Evolutionary conservation across 2,329 filamentous ascomycete species (phyloP).

Genomic region (Fusarium secorum): DNA sequence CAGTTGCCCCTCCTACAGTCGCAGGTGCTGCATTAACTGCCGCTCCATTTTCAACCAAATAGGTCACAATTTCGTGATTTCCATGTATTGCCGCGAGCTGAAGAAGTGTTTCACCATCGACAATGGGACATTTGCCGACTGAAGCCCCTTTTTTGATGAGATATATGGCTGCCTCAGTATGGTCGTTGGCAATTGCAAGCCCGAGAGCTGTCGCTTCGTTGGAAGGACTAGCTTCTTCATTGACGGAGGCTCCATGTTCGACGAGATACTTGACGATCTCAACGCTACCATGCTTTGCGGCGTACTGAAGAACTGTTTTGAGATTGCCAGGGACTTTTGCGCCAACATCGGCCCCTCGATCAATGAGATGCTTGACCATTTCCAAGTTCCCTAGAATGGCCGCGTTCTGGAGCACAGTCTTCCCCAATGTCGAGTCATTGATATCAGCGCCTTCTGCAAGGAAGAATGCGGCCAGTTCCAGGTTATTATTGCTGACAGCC

Average conservation of each 20-base stretch:
- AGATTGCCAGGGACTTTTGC: not conserved
- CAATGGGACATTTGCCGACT: fast-evolving
- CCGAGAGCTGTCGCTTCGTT: fast-evolving
- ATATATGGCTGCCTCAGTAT: fast-evolving
- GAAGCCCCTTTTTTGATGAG: fast-evolving
- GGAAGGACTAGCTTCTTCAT: fast-evolving
- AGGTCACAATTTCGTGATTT: slow-evolving; percentile 13
- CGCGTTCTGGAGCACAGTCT: slow-evolving; percentile 36
- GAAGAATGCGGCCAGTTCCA: slow-evolving; percentile 39
- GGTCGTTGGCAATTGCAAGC: fast-evolving
- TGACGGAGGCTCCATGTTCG: too few species aligned
- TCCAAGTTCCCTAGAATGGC: slow-evolving; percentile 1
- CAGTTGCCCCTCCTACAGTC: fast-evolving
- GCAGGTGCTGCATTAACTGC: not conserved
- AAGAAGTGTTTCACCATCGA: fast-evolving
- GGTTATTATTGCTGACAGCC: fast-evolving
- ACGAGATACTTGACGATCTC: fast-evolving
- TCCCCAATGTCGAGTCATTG: slow-evolving; percentile 28
- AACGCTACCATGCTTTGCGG: fast-evolving
- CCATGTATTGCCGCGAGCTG: not conserved
- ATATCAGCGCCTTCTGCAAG: slow-evolving; percentile 43
- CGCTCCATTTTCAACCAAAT: fast-evolving
- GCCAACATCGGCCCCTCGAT: slow-evolving; percentile 49
- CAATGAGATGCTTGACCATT: slow-evolving; percentile 36
- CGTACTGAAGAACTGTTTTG: not conserved